These are phyloP conservation scores for Hygrocybe punicea DNA, from an alignment of 768 basidiomycete species.

Conservation along the genomic window DNA sequence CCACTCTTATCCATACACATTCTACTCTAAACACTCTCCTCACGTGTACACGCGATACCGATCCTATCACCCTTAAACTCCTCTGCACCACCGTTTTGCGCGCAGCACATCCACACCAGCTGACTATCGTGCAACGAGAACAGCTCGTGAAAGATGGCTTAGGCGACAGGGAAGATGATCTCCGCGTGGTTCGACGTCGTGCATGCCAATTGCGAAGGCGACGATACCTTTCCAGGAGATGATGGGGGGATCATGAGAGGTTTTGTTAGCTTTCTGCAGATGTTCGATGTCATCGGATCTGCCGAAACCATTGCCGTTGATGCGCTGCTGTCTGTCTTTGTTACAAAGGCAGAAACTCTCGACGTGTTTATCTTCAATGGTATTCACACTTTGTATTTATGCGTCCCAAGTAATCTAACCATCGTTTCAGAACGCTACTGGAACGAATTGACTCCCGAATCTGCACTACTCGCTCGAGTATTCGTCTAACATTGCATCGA, in stretches of 20 bases:
- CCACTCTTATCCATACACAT: slow-evolving; percentile 75
- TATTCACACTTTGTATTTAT: slow-evolving; percentile 33
- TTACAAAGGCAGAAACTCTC: slow-evolving; percentile 63
- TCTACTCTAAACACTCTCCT: slow-evolving; percentile 62
- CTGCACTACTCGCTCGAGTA: slow-evolving; percentile 76
- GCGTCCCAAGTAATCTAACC: background rate
- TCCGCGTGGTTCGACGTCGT: slow-evolving; percentile 78
- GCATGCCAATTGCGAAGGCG: slow-evolving; percentile 33
- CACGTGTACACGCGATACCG: slow-evolving; percentile 79
- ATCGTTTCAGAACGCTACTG: slow-evolving; percentile 65
- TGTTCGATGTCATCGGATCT: slow-evolving; percentile 63
- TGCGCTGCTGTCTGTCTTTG: slow-evolving; percentile 74
- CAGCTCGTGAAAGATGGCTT: slow-evolving; percentile 82
- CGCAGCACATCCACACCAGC: slow-evolving; percentile 50
- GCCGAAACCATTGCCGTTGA: slow-evolving; percentile 75
- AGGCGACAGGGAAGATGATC: slow-evolving; percentile 85
- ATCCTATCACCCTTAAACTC: slow-evolving; percentile 72
- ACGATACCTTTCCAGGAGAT: slow-evolving; percentile 7
- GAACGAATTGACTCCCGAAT: slow-evolving; percentile 71
- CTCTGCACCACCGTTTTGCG: slow-evolving; percentile 68
- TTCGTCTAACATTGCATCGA: slow-evolving; percentile 79
- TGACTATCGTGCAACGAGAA: slow-evolving; percentile 80
- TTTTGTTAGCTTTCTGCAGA: slow-evolving; percentile 42
- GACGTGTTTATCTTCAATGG: slow-evolving; percentile 74
- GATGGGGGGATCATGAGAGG: slow-evolving; percentile 49